A percentile compares a stretch with the other conserved stretches of the same genome.
These are phyloP conservation scores for Symbiodinium pilosum DNA, from an alignment of 73 alveolate species.

Conservation along the genomic window DNA sequence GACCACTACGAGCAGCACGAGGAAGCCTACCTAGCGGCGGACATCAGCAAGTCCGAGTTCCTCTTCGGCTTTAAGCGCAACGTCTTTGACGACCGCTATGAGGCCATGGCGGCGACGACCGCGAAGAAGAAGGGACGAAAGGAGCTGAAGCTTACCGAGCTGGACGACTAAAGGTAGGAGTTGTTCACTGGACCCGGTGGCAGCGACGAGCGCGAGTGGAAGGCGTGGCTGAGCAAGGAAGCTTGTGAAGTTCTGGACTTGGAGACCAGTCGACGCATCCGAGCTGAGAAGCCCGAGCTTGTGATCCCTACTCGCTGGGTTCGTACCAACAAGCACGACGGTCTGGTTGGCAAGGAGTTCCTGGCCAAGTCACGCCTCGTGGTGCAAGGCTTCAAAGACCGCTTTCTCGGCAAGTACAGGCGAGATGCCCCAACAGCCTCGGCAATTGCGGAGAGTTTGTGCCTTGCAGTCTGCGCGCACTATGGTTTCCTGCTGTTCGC, in stretches of 20 bases:
- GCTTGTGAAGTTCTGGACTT: background rate
- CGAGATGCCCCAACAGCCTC: too few relatives aligned
- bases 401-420: background rate
- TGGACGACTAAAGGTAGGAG: background rate
- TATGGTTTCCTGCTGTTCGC: background rate
- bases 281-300: background rate
- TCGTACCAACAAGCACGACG: conserved; percentile 23
- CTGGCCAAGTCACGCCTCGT: background rate
- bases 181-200: background rate
- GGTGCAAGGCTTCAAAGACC: background rate
- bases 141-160: conserved; percentile 7
- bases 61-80: conserved; percentile 15
- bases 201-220: background rate
- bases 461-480: background rate
- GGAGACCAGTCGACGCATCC: background rate
- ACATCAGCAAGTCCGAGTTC: background rate
- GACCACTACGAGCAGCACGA: background rate
- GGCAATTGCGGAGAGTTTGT: too few relatives aligned
- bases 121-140: conserved; percentile 23
- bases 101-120: background rate
- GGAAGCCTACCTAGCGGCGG: background rate
- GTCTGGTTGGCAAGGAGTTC: background rate
- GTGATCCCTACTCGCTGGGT: conserved; percentile 30
- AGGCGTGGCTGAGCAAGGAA: conserved; percentile 10
- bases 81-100: background rate